phyloP scores from a whole-genome alignment of 345 rosid genomes.

The Cardamine resedifolia region DNA sequence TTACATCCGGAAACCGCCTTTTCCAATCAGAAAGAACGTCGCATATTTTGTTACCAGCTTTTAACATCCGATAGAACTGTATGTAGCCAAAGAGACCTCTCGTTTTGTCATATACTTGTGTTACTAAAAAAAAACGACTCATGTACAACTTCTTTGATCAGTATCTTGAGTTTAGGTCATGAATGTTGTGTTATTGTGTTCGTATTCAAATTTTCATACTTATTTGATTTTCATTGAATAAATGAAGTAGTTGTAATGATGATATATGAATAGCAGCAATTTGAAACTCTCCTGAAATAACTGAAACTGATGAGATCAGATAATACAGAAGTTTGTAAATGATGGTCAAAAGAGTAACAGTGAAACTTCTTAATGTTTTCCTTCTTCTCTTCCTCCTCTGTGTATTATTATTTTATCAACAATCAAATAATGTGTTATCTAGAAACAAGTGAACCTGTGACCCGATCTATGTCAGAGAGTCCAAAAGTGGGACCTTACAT shows the following conservation, averaged over 20 bases:
- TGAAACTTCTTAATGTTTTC: slow-evolving; percentile 14
- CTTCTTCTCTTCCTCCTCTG: slow-evolving; percentile 6
- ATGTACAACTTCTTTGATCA: background rate
- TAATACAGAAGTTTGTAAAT: background rate
- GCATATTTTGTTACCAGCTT: slow-evolving; percentile 1
- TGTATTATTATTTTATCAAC: background rate
- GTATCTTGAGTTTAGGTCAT: slow-evolving; percentile 21
- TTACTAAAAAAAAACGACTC: slow-evolving; percentile 1
- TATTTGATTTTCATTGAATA: background rate
- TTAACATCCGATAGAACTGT: background rate
- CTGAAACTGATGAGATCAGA: slow-evolving; percentile 17
- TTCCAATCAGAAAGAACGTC: background rate
- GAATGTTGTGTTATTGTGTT: background rate
- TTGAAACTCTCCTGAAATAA: background rate
- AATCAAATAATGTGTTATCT: slow-evolving; percentile 3
- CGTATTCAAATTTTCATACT: background rate
- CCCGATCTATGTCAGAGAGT: slow-evolving; percentile 32
- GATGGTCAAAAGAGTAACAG: slow-evolving; percentile 25
- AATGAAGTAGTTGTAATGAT: background rate
- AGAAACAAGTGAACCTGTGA: slow-evolving; percentile 24
- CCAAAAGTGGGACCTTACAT: slow-evolving; percentile 20
- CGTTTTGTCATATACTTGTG: slow-evolving; percentile 13
- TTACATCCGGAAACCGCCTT: background rate
- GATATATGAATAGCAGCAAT: background rate
- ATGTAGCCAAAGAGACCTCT: slow-evolving; percentile 22